phyloP scores from a whole-genome alignment of 2,329 filamentous ascomycete species.

The Arthrocladium fulminans region DNA sequence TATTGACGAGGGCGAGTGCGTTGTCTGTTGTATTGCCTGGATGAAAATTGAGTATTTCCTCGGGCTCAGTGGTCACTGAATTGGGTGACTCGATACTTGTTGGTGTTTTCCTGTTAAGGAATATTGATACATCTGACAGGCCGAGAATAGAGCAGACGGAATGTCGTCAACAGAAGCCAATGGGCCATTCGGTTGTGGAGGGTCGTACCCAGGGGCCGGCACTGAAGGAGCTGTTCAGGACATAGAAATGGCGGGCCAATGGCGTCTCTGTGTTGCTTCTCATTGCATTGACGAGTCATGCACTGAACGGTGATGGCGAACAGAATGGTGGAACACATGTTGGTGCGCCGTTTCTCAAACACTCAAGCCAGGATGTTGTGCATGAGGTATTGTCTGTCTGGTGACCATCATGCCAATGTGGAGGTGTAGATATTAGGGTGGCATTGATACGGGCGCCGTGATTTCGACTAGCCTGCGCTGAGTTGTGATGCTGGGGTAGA shows the following conservation, averaged over 20 bases:
- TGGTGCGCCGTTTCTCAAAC: not conserved
- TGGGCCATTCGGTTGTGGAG: constrained; percentile 29
- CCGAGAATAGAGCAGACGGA: constrained; percentile 28
- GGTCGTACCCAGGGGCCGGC: constrained; percentile 24
- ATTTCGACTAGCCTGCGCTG: constrained; percentile 18
- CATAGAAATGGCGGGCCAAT: not conserved
- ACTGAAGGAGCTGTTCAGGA: constrained; percentile 13
- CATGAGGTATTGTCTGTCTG: not conserved
- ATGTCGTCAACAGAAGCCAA: constrained; percentile 25
- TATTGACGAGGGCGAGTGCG: constrained; percentile 20
- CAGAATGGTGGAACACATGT: constrained; percentile 2
- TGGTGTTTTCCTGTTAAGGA: not conserved
- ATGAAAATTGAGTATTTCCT: constrained; percentile 29
- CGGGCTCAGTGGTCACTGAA: constrained; percentile 13
- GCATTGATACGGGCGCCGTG: constrained; percentile 13
- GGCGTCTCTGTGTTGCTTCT: not conserved
- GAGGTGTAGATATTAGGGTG: no score
- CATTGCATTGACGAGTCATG: constrained; percentile 3
- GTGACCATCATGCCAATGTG: no score
- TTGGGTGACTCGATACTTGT: constrained; percentile 4
- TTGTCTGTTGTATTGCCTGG: constrained; percentile 26
- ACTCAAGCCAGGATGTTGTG: not conserved
- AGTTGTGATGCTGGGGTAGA: not conserved
- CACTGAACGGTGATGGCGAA: constrained; percentile 4
- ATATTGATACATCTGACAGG: constrained; percentile 10